Percentiles rank a stretch among this genome's conserved stretches.
These are phyloP conservation scores for Oryza rufipogon DNA, from an alignment of 176 grass and related monocot genomes.

Conservation along the genomic window DNA sequence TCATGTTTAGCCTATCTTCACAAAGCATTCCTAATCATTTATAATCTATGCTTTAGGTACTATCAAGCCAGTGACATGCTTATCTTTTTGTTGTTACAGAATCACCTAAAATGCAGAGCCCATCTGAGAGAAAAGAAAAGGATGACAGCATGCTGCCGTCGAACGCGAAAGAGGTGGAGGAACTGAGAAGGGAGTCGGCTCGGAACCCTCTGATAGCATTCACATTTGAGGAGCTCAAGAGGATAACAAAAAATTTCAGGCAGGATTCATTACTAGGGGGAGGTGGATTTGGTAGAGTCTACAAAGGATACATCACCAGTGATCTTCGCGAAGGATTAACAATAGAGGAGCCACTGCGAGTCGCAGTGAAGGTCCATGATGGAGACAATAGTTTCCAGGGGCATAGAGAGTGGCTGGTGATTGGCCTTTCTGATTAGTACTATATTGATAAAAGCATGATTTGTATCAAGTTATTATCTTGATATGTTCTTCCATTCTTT, in stretches of 20 bases:
- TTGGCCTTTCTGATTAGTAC: slow-evolving; percentile 20
- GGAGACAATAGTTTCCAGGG: slow-evolving; percentile 83
- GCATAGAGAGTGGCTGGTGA: slow-evolving; percentile 84
- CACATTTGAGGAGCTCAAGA: slow-evolving; percentile 76
- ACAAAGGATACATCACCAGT: slow-evolving; percentile 65
- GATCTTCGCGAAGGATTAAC: slow-evolving; percentile 49
- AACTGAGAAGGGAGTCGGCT: slow-evolving; percentile 42
- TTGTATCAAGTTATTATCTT: not conserved
- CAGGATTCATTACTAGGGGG: slow-evolving; percentile 73
- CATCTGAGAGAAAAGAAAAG: slow-evolving; percentile 49
- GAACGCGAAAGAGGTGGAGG: slow-evolving; percentile 73
- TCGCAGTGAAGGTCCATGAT: slow-evolving; percentile 84
- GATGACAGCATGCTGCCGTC: slow-evolving; percentile 59
- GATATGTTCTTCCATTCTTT: not conserved
- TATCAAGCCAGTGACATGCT: slow-evolving; percentile 5
- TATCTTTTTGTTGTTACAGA: slow-evolving; percentile 42
- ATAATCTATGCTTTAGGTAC: not conserved
- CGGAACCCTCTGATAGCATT: slow-evolving; percentile 76
- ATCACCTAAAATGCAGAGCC: slow-evolving; percentile 65
- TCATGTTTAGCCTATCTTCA: not conserved
- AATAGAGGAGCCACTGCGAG: slow-evolving; percentile 54
- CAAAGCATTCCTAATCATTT: slow-evolving; percentile 20
- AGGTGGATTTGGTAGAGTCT: slow-evolving; percentile 78
- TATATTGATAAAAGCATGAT: not conserved
- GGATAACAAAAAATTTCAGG: slow-evolving; percentile 71